Evolutionary conservation across 1,284 basidiomycete genomes (phyloP).

Genomic region (Ceratobasidium sp.): DNA sequence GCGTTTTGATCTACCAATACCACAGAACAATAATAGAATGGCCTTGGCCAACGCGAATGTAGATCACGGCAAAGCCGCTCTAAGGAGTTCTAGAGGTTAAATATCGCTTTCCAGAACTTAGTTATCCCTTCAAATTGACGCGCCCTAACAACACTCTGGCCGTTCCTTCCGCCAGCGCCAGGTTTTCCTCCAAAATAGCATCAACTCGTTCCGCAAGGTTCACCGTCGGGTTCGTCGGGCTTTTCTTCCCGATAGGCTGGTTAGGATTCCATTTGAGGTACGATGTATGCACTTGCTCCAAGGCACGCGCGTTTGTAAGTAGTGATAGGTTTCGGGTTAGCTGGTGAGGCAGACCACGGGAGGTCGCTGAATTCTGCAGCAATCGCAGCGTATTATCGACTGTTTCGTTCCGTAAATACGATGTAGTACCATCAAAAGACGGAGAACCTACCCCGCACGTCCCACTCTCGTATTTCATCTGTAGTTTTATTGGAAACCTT

Average conservation of each 20-base stretch:
- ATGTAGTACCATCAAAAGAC: background rate
- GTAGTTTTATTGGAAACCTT: background rate
- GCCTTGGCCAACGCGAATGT: slow-evolving; percentile 1
- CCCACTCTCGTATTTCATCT: slow-evolving; percentile 30
- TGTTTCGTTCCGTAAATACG: slow-evolving; percentile 6
- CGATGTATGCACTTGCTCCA: slow-evolving; percentile 19
- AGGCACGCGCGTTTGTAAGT: slow-evolving; percentile 25
- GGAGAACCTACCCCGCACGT: slow-evolving; percentile 23
- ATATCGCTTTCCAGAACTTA: background rate
- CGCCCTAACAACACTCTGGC: slow-evolving; percentile 21
- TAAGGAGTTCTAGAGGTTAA: background rate
- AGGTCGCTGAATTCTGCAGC: slow-evolving; percentile 30
- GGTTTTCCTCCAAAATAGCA: slow-evolving; percentile 26
- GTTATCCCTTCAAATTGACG: background rate
- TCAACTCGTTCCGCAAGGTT: slow-evolving; percentile 11
- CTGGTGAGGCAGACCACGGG: slow-evolving; percentile 30
- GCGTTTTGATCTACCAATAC: background rate
- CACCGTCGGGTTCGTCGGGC: background rate
- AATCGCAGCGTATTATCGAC: slow-evolving; percentile 41
- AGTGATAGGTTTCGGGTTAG: slow-evolving; percentile 32
- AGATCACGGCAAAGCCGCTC: background rate
- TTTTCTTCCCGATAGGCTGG: slow-evolving; percentile 2
- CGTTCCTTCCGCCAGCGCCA: slow-evolving; percentile 33
- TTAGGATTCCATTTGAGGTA: slow-evolving; percentile 35
- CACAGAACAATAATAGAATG: slow-evolving; percentile 26